Conservation (phyloP, 2,329 filamentous ascomycete genomes). For the Venturia aucupariae region DNA sequence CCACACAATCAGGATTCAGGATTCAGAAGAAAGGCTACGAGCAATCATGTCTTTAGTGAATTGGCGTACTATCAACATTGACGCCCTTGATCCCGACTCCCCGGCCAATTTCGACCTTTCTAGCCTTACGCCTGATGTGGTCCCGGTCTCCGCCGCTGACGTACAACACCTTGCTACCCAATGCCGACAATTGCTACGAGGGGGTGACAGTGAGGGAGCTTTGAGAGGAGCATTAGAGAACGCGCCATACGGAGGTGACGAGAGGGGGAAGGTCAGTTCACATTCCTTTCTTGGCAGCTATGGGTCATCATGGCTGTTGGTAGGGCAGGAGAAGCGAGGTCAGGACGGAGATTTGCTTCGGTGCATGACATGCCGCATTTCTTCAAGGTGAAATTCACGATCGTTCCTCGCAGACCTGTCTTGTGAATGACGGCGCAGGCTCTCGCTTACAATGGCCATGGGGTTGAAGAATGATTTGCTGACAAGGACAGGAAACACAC, state of each 20-base stretch:
- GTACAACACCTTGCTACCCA: constrained; percentile 70
- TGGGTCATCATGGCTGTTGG: neutral
- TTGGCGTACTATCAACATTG: constrained; percentile 88
- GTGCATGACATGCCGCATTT: neutral
- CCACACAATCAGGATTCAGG: neutral
- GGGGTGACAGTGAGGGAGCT: constrained; percentile 80
- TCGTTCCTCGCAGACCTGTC: neutral
- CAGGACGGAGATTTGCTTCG: neutral
- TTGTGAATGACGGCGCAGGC: neutral
- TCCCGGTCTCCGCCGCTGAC: constrained; percentile 66
- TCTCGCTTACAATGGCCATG: neutral
- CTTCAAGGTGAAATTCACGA: neutral
- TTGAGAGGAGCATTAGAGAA: constrained; percentile 76
- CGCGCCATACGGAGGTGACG: constrained; percentile 59
- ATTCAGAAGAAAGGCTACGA: neutral
- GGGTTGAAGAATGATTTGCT: neutral
- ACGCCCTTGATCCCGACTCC: constrained; percentile 82
- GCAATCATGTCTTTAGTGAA: constrained; percentile 42
- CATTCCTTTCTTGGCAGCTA: constrained; percentile 16
- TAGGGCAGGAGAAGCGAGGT: neutral
- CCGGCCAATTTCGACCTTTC: constrained; percentile 83
- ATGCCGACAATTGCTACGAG: constrained; percentile 77
- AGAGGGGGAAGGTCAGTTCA: constrained; percentile 41
- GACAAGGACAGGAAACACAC: constrained; percentile 60
- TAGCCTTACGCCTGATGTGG: constrained; percentile 67